Conservation (phyloP, 495 filamentous ascomycete genomes). For the Cladorrhinum samala region DNA sequence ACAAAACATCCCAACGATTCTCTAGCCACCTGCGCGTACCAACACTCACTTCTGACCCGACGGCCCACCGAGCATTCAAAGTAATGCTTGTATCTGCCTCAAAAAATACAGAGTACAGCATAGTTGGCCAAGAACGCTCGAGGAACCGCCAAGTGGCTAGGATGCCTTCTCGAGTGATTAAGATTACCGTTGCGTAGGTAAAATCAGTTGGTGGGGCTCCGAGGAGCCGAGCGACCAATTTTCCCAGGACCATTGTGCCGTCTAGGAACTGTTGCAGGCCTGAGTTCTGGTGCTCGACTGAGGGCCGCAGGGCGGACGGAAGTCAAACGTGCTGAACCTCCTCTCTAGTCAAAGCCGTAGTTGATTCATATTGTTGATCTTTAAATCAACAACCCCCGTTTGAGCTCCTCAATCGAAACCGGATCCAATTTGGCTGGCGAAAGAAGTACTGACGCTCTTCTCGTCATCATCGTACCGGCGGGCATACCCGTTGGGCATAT, state of each 20-base stretch:
- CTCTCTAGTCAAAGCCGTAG: constrained; percentile 7
- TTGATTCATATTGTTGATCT: constrained; percentile 12
- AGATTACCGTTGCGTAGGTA: neutral
- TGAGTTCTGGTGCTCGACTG: constrained; percentile 13
- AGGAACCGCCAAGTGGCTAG: constrained; percentile 1
- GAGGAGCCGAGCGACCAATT: neutral
- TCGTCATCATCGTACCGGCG: constrained; percentile 89
- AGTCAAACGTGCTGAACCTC: constrained; percentile 8
- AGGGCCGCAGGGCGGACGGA: constrained; percentile 4
- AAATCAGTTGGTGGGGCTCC: constrained; percentile 1
- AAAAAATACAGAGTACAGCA: too few species aligned
- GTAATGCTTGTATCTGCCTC: too few species aligned
- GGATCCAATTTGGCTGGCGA: constrained; percentile 82
- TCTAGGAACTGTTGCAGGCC: constrained; percentile 4
- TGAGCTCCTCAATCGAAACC: constrained; percentile 73
- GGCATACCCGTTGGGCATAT: constrained; percentile 65
- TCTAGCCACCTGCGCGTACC: constrained; percentile 7
- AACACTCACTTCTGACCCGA: constrained; percentile 1
- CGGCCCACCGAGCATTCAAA: constrained; percentile 6
- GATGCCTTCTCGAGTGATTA: neutral
- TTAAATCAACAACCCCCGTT: constrained; percentile 8
- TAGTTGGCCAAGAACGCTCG: neutral
- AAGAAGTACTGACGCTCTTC: constrained; percentile 89
- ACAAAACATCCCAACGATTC: constrained; percentile 17
- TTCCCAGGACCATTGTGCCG: neutral